These are phyloP conservation scores for Lonicera japonica DNA, from an alignment of 129 eudicot genomes.

Conservation along the genomic window DNA sequence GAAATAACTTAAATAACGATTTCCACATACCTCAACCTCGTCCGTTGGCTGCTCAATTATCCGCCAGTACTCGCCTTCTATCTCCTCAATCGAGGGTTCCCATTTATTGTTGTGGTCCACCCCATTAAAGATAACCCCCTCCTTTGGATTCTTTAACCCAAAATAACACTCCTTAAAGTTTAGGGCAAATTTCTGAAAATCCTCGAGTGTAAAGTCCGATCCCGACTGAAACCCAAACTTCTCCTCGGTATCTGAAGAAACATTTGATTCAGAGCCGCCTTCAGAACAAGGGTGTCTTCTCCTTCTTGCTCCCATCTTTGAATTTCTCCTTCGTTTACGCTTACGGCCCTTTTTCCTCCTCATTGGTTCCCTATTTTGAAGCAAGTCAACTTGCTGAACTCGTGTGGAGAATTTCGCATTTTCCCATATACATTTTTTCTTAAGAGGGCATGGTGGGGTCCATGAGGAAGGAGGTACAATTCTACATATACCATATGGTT, in stretches of 20 bases:
- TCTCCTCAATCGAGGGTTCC: constrained; percentile 58
- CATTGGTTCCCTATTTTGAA: constrained; percentile 75
- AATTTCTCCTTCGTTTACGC: constrained; percentile 37
- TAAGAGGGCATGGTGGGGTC: constrained; percentile 67
- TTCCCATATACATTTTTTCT: constrained; percentile 45
- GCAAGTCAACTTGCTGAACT: constrained; percentile 70
- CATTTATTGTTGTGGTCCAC: constrained; percentile 13
- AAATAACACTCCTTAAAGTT: constrained; percentile 58
- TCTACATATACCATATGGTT: constrained; percentile 62
- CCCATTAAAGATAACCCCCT: constrained; percentile 1
- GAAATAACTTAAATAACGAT: neutral
- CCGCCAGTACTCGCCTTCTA: constrained; percentile 89
- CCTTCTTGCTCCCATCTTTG: constrained; percentile 34
- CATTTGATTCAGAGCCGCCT: constrained; percentile 26
- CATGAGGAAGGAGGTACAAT: constrained; percentile 71
- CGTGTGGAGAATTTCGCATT: constrained; percentile 56
- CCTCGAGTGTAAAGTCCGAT: constrained; percentile 58
- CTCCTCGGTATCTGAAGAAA: constrained; percentile 45
- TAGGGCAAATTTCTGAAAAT: constrained; percentile 37
- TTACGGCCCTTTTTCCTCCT: constrained; percentile 46
- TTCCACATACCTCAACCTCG: constrained; percentile 65
- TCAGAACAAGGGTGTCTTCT: constrained; percentile 17
- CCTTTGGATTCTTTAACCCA: constrained; percentile 27
- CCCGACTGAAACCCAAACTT: constrained; percentile 75
- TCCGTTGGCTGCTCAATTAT: constrained; percentile 78